Conservation (phyloP, 495 filamentous ascomycete genomes). For the Penicillium bovifimosum region DNA sequence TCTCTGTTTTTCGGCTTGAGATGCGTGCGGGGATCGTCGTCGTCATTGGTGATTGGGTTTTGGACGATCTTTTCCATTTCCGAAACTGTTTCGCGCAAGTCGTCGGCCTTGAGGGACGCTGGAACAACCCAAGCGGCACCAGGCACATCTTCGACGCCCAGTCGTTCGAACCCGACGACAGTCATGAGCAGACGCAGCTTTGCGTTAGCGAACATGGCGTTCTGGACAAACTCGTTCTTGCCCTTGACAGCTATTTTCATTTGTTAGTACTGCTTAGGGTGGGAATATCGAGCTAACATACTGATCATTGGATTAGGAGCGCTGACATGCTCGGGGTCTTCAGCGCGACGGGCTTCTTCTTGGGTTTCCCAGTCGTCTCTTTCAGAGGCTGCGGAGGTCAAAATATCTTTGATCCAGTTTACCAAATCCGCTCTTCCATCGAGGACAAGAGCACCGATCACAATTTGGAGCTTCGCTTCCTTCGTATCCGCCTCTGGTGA, state of each 20-base stretch:
- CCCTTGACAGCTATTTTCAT: slow-evolving; percentile 53
- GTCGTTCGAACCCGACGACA: slow-evolving; percentile 63
- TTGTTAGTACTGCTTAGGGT: slow-evolving; percentile 15
- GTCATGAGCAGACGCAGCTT: slow-evolving; percentile 83
- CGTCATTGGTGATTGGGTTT: slow-evolving; percentile 62
- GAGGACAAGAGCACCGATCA: slow-evolving; percentile 69
- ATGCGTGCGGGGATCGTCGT: slow-evolving; percentile 64
- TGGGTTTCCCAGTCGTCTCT: slow-evolving; percentile 74
- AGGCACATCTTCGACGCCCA: slow-evolving; percentile 62
- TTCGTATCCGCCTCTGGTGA: slow-evolving; percentile 50
- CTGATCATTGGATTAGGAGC: slow-evolving; percentile 37
- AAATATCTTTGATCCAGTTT: slow-evolving; percentile 72
- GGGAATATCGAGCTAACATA: slow-evolving; percentile 21
- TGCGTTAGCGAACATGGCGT: slow-evolving; percentile 82
- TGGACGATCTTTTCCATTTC: slow-evolving; percentile 67
- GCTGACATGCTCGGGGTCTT: slow-evolving; percentile 34
- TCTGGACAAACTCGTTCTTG: slow-evolving; percentile 60
- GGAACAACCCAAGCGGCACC: slow-evolving; percentile 80
- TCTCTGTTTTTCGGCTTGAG: slow-evolving; percentile 62
- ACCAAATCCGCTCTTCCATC: slow-evolving; percentile 67
- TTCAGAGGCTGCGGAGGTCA: slow-evolving; percentile 64
- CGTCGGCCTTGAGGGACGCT: slow-evolving; percentile 51
- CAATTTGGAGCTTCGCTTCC: slow-evolving; percentile 70
- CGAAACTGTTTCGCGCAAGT: slow-evolving; percentile 56
- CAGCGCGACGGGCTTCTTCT: slow-evolving; percentile 50